Evolutionary conservation across 306 rosid species (phyloP).

Genomic region (Canavalia ensiformis): DNA sequence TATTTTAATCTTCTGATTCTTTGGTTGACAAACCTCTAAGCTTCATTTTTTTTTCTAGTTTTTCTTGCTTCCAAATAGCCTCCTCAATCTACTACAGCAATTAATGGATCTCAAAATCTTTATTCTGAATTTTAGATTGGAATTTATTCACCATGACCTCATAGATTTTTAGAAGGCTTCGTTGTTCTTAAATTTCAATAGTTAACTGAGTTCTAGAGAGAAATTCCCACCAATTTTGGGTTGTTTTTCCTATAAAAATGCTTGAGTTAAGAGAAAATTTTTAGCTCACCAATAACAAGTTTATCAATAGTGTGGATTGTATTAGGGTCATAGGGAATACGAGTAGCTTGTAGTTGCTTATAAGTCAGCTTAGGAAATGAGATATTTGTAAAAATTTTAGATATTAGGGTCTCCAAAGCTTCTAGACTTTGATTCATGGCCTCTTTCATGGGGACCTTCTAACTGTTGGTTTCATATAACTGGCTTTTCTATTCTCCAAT

Average conservation of each 20-base stretch:
- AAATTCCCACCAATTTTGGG: slow-evolving; percentile 88
- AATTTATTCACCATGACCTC: slow-evolving; percentile 99
- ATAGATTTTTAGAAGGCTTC: slow-evolving; percentile 90
- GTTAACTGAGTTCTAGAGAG: slow-evolving; percentile 98
- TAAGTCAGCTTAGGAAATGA: slow-evolving; percentile 91
- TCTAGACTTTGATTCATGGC: slow-evolving; percentile 94
- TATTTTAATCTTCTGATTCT: slow-evolving; percentile 83
- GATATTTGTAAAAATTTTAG: slow-evolving; percentile 82
- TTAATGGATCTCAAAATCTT: slow-evolving; percentile 90
- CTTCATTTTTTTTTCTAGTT: slow-evolving; percentile 92
- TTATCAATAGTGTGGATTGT: slow-evolving; percentile 93
- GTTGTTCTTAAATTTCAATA: slow-evolving; percentile 99
- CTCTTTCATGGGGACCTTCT: slow-evolving; percentile 99
- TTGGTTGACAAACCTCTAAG: slow-evolving; percentile 91
- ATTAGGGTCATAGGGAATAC: slow-evolving; percentile 97
- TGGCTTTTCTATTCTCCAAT: slow-evolving; percentile 87
- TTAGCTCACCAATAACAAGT: slow-evolving; percentile 91
- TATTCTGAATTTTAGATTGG: slow-evolving; percentile 98
- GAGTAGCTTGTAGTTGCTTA: slow-evolving; percentile 97
- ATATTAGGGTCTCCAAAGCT: slow-evolving; percentile 84
- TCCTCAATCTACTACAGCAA: slow-evolving; percentile 94
- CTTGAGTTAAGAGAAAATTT: slow-evolving; percentile 92
- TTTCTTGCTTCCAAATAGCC: slow-evolving; percentile 80
- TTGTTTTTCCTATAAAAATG: slow-evolving; percentile 96
- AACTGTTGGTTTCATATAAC: slow-evolving; percentile 91